Percentiles rank a stretch among this genome's conserved stretches.
phyloP scores from a whole-genome alignment of 352 stramenopile genomes.

The Phytophthora cryptogea region DNA sequence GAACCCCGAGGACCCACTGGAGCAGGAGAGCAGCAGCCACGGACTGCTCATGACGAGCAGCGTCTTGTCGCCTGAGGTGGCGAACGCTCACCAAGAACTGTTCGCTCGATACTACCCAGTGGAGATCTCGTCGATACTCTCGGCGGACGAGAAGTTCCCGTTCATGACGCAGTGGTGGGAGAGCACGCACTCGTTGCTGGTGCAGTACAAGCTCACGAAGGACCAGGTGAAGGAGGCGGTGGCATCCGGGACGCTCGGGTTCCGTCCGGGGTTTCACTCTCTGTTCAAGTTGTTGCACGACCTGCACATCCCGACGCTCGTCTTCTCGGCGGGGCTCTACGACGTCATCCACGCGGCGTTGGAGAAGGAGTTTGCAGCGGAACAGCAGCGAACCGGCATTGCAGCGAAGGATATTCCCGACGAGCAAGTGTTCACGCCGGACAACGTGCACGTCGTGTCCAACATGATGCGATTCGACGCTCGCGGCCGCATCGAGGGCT shows the following conservation, averaged over 20 bases:
- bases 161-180: slow-evolving; percentile 74
- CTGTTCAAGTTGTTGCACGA: slow-evolving; percentile 45
- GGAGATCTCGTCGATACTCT: slow-evolving; percentile 59
- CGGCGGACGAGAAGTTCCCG: slow-evolving; percentile 62
- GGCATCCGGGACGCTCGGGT: slow-evolving; percentile 38
- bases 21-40: slow-evolving; percentile 35
- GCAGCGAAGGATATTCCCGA: not conserved
- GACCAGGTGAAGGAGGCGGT: slow-evolving; percentile 46
- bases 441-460: slow-evolving; percentile 73
- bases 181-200: slow-evolving; percentile 42
- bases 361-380: slow-evolving; percentile 45
- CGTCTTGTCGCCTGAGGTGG: slow-evolving; percentile 24
- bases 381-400: slow-evolving; percentile 7
- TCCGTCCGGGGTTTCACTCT: slow-evolving; percentile 54
- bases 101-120: slow-evolving; percentile 73
- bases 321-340: slow-evolving; percentile 68
- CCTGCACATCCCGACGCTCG: slow-evolving; percentile 48
- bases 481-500: slow-evolving; percentile 45
- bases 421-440: slow-evolving; percentile 19
- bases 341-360: slow-evolving; percentile 61
- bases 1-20: slow-evolving; percentile 4
- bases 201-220: slow-evolving; percentile 54
- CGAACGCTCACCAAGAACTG: slow-evolving; percentile 38
- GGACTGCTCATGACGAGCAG: slow-evolving; percentile 31
- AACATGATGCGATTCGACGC: slow-evolving; percentile 80